Percentiles rank a stretch among this genome's conserved stretches.
These are phyloP conservation scores for Leptographium lundbergii DNA, from an alignment of 2,329 filamentous ascomycete genomes.

Conservation along the genomic window DNA sequence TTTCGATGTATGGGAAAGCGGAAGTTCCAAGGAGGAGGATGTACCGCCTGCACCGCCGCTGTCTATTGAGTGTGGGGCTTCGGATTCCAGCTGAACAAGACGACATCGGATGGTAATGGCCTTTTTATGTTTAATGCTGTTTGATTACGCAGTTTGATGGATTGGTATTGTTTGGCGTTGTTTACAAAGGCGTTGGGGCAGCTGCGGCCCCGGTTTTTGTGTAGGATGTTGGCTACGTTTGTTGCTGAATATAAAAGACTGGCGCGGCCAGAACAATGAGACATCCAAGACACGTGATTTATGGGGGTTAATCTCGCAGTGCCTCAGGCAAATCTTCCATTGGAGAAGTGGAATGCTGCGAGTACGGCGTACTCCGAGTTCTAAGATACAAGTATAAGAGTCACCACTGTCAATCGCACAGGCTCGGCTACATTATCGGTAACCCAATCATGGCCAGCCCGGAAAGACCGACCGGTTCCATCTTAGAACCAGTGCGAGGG, in stretches of 20 bases:
- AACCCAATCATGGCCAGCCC: not conserved
- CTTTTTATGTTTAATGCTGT: not conserved
- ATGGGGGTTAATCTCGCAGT: no score
- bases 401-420: not conserved
- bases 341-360: no score
- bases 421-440: not conserved
- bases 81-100: not conserved
- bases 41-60: no score
- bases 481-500: conserved; percentile 34
- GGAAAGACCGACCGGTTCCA: not conserved
- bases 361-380: no score
- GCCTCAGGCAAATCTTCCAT: no score
- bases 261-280: no score
- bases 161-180: not conserved
- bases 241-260: no score
- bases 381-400: not conserved
- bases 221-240: not conserved
- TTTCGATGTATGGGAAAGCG: conserved; percentile 61
- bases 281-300: not conserved
- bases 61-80: not conserved
- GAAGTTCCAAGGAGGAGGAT: conserved; percentile 46
- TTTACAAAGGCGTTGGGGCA: not conserved
- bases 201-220: not conserved
- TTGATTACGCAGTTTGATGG: not conserved
- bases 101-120: not conserved